These are phyloP conservation scores for Neoboletus subvelutipes DNA, from an alignment of 768 basidiomycete species.

Conservation along the genomic window DNA sequence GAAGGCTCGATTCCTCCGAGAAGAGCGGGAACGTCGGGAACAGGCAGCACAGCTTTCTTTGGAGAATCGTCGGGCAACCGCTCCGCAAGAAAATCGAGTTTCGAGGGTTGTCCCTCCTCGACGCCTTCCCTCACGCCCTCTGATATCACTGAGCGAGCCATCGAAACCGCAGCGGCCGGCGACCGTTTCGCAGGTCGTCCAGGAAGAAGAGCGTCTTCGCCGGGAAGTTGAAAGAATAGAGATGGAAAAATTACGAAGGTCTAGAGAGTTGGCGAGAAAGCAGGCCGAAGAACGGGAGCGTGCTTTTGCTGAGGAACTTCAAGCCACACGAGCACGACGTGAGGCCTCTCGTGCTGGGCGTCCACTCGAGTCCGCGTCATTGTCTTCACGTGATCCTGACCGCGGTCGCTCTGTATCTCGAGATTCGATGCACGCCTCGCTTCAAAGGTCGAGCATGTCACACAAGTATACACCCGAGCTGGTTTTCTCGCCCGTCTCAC, in stretches of 20 bases:
- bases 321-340: constrained; percentile 58
- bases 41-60: constrained; percentile 30
- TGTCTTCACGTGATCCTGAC: constrained; percentile 22
- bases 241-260: constrained; percentile 52
- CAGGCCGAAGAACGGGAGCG: constrained; percentile 53
- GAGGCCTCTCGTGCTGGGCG: constrained; percentile 55
- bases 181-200: constrained; percentile 16
- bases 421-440: constrained; percentile 34
- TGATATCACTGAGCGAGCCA: constrained; percentile 15
- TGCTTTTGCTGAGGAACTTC: constrained; percentile 57
- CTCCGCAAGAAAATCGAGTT: constrained; percentile 10
- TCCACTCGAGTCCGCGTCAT: constrained; percentile 22
- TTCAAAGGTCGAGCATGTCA: constrained; percentile 30
- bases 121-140: constrained; percentile 13
- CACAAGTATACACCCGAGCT: constrained; percentile 50
- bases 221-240: constrained; percentile 47
- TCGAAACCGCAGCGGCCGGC: constrained; percentile 4
- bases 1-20: constrained; percentile 64
- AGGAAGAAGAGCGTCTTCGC: constrained; percentile 45
- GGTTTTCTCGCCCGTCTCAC: constrained; percentile 35
- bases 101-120: constrained; percentile 19
- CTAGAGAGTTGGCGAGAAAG: constrained; percentile 33
- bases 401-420: constrained; percentile 39
- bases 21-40: constrained; percentile 54
- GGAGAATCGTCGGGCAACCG: constrained; percentile 34